Evolutionary conservation across 2,329 filamentous ascomycete genomes (phyloP), one percentile per base, ranked within the genome.

Genomic region (Trichoderma harzianum): DNA sequence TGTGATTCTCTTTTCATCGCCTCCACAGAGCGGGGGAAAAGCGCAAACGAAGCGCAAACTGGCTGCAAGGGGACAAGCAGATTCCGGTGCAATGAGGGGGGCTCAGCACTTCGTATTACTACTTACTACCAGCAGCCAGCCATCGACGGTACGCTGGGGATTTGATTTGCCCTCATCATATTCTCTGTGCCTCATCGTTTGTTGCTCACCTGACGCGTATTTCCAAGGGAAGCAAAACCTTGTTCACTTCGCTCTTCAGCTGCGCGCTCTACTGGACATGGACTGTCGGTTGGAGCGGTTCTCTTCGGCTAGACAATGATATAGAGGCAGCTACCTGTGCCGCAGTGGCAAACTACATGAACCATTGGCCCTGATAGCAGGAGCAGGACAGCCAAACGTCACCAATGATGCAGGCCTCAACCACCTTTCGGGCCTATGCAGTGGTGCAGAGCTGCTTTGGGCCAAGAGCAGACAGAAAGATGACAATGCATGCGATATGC

Each of bases 321-420:
- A 16, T 2, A 26, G 26, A 58, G 53, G 16, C 36, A 7, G 24
- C 30, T 26, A 18, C 32, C 32, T 67, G 55, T 34, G 66, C 66
- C 66, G 66, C 66, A 69, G 66, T 69, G 66, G 66, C 66, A 34
- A 69, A 61, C 55, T n/a, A 60, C 28, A 51, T 60, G 36, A 21
- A 24, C 34, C 55, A 32, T 68, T 68, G 34, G 53, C 11, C 16
- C 6, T 43, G 51, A 4, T 32, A 6, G 28, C 55, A 32, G 14
- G 55, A 16, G 18, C 12, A 28, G 28, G 8, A 7, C 6, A 58
- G 16, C 32, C 28, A 3, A 30, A 53, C 7, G 47, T 53, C 47
- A 53, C 11, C 43, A 51, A 5, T 51, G 43, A 51, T 51, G 43
- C 43, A 51, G 43, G 18, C 18, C 43, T 51, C 43, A 21, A 51